Conservation (phyloP, 1,284 basidiomycete genomes). For the Boletus hoseneyae region DNA sequence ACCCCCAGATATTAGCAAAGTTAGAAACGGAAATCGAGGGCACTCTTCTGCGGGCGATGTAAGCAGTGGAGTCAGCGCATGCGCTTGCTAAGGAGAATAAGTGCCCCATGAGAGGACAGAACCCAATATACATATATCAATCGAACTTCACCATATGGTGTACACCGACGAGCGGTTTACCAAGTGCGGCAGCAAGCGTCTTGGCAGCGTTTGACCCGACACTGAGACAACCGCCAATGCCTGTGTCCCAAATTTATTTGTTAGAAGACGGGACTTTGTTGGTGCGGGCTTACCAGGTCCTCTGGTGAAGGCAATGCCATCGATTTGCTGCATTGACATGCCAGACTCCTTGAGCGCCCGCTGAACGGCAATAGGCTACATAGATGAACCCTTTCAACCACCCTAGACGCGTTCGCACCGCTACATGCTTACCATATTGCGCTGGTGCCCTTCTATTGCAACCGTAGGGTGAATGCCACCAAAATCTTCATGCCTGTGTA, state of each 20-base stretch:
- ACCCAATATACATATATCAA: not conserved
- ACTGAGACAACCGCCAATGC: constrained; percentile 77
- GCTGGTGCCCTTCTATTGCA: constrained; percentile 74
- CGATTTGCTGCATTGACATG: constrained; percentile 58
- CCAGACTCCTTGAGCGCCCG: constrained; percentile 65
- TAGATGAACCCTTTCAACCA: not conserved
- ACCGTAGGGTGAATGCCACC: constrained; percentile 84
- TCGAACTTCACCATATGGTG: constrained; percentile 81
- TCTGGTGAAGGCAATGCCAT: constrained; percentile 88
- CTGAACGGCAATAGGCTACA: constrained; percentile 70
- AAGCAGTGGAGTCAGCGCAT: constrained; percentile 82
- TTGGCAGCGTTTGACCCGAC: constrained; percentile 80
- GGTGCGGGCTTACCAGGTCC: constrained; percentile 65
- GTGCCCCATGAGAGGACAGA: not conserved
- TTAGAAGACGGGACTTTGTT: not conserved
- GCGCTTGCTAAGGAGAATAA: constrained; percentile 71
- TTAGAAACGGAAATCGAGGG: constrained; percentile 83
- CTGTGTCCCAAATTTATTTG: constrained; percentile 32
- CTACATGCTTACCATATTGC: constrained; percentile 49
- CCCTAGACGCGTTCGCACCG: too few relatives aligned
- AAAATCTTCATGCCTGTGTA: constrained; percentile 55
- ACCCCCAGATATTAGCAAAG: constrained; percentile 85
- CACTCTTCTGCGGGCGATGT: constrained; percentile 47
- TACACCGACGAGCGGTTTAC: constrained; percentile 83
- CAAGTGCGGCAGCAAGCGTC: constrained; percentile 70